Evolutionary conservation across 2,329 filamentous ascomycete genomes (phyloP).

Genomic region (Corynespora cassiicola): DNA sequence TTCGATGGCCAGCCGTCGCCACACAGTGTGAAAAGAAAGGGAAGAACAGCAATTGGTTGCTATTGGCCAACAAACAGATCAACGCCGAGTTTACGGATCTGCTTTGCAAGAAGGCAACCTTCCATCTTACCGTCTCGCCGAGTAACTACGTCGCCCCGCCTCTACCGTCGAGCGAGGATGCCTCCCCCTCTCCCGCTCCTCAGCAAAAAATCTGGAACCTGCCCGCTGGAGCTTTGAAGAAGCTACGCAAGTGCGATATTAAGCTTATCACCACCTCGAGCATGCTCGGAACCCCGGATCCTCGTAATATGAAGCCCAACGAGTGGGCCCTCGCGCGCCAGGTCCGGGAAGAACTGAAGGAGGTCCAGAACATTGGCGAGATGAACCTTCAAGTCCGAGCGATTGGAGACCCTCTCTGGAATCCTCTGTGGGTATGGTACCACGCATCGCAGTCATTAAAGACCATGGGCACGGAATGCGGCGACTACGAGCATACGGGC

Average conservation of each 20-base stretch:
- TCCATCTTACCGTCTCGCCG: slow-evolving; percentile 39
- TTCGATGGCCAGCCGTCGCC: slow-evolving; percentile 6
- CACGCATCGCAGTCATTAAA: slow-evolving; percentile 43
- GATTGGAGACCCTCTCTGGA: slow-evolving; percentile 47
- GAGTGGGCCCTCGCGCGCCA: slow-evolving; percentile 39
- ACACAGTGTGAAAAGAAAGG: neutral
- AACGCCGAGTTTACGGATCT: slow-evolving; percentile 42
- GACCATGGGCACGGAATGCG: slow-evolving; percentile 26
- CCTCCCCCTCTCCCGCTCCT: slow-evolving; percentile 1
- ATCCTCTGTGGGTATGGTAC: slow-evolving; percentile 49
- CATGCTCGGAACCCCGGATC: slow-evolving; percentile 44
- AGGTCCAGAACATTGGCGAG: slow-evolving; percentile 21
- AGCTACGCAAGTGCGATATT: slow-evolving; percentile 34
- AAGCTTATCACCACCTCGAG: slow-evolving; percentile 39
- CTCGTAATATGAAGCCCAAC: slow-evolving; percentile 39
- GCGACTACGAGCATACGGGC: slow-evolving; percentile 12
- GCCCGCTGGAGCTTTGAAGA: slow-evolving; percentile 20
- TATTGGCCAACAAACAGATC: slow-evolving; percentile 41
- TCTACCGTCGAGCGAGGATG: slow-evolving; percentile 1
- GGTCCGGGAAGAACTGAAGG: slow-evolving; percentile 29
- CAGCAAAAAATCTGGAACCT: slow-evolving; percentile 36
- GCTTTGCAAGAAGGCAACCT: slow-evolving; percentile 36
- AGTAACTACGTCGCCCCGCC: slow-evolving; percentile 30
- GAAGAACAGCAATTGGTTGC: slow-evolving; percentile 28
- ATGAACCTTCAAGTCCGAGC: slow-evolving; percentile 41